Percentiles rank a stretch among this genome's conserved stretches.
phyloP scores from a whole-genome alignment of 768 basidiomycete species.

The Kwoniella bestiolae region DNA sequence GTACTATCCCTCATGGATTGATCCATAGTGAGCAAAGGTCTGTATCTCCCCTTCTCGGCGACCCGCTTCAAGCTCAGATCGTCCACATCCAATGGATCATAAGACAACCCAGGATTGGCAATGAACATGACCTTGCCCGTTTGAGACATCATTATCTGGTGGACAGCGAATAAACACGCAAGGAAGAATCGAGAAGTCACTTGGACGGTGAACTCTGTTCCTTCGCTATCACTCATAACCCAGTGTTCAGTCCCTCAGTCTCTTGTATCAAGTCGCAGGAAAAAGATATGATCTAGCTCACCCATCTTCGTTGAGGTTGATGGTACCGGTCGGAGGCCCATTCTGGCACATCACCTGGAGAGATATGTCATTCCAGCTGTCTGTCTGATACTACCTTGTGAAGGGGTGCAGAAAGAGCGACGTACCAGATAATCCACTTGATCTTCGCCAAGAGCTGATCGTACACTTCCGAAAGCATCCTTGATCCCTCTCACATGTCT shows the following conservation, averaged over 20 bases:
- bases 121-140: slow-evolving; percentile 29
- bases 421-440: slow-evolving; percentile 32
- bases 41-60: background rate
- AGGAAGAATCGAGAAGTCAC: slow-evolving; percentile 35
- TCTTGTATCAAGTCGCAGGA: too few relatives aligned
- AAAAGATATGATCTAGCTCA: slow-evolving; percentile 4
- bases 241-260: too few relatives aligned
- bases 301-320: slow-evolving; percentile 27
- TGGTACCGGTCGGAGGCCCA: slow-evolving; percentile 15
- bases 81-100: slow-evolving; percentile 18
- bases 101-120: slow-evolving; percentile 21
- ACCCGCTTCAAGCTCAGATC: slow-evolving; percentile 31
- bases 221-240: too few relatives aligned
- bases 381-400: background rate
- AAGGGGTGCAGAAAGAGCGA: background rate
- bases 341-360: slow-evolving; percentile 29
- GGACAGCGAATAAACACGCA: slow-evolving; percentile 15
- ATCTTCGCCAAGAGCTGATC: background rate
- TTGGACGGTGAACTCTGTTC: slow-evolving; percentile 30
- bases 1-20: slow-evolving; percentile 31
- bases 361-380: background rate
- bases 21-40: slow-evolving; percentile 20
- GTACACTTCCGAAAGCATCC: slow-evolving; percentile 11
- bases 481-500: slow-evolving; percentile 26
- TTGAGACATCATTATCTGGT: background rate